phyloP scores from a whole-genome alignment of 306 rosid species.

The Gastrolobium bilobum region DNA sequence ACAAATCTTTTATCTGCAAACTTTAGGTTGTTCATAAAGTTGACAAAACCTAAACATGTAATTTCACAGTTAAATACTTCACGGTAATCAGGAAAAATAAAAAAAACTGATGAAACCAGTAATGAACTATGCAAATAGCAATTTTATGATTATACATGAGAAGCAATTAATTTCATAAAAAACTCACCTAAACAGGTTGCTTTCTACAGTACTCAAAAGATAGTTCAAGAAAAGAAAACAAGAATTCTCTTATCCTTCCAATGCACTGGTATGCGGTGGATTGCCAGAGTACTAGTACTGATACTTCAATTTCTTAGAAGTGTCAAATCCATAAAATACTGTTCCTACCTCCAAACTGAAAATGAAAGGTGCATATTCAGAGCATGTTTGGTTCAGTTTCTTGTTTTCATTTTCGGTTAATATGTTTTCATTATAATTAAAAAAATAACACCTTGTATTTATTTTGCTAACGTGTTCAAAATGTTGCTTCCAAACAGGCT shows the following conservation, averaged over 20 bases:
- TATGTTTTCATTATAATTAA: too few relatives aligned
- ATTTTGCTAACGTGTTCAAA: too few relatives aligned
- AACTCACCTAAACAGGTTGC: constrained; percentile 4
- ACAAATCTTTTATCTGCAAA: constrained; percentile 18
- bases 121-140: neutral
- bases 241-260: neutral
- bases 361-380: too few relatives aligned
- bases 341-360: too few relatives aligned
- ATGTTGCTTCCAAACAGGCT: too few relatives aligned
- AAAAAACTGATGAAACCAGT: constrained; percentile 3
- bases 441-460: too few relatives aligned
- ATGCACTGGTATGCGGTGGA: neutral
- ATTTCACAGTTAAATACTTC: neutral
- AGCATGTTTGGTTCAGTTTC: too few relatives aligned
- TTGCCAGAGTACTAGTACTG: constrained; percentile 14
- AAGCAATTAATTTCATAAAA: constrained; percentile 2
- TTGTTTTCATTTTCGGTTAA: too few relatives aligned
- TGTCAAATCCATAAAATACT: constrained; percentile 22
- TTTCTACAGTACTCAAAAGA: constrained; percentile 5
- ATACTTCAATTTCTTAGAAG: constrained; percentile 1
- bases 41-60: constrained; percentile 3
- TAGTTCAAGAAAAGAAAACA: neutral
- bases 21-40: constrained; percentile 8
- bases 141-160: neutral
- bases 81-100: constrained; percentile 2